Conservation (phyloP, 1,139 yeast genomes). For the Arxiozyma bovina region DNA sequence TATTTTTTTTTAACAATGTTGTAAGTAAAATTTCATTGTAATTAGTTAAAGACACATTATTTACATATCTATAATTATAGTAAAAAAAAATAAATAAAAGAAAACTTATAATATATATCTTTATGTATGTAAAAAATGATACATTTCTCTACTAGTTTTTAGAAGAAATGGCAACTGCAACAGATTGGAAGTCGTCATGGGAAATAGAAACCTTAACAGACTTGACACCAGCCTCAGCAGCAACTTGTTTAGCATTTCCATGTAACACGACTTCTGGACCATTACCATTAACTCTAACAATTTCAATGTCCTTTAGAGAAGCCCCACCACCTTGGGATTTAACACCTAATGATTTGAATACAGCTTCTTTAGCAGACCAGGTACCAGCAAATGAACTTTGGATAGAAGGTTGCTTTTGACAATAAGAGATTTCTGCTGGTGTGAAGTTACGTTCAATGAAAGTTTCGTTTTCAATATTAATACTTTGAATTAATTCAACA, state of each 20-base stretch:
- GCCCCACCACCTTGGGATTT: constrained; percentile 94
- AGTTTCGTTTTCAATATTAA: constrained; percentile 78
- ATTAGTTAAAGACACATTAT: too few relatives aligned
- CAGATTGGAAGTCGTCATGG: constrained; percentile 94
- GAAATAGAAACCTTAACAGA: constrained; percentile 79
- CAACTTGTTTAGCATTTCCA: constrained; percentile 72
- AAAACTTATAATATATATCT: neutral
- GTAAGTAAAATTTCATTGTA: too few relatives aligned
- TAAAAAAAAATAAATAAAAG: too few relatives aligned
- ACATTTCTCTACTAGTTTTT: constrained; percentile 10
- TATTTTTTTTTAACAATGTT: too few relatives aligned
- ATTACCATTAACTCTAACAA: constrained; percentile 62
- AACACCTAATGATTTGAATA: constrained; percentile 88
- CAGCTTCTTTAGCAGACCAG: constrained; percentile 99
- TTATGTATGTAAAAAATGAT: neutral
- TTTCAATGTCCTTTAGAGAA: constrained; percentile 81
- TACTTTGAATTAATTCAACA: constrained; percentile 76
- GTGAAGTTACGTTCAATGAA: constrained; percentile 92
- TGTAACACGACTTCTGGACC: constrained; percentile 72
- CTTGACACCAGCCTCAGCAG: constrained; percentile 60
- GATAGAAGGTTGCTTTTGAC: constrained; percentile 61
- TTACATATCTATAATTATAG: too few relatives aligned
- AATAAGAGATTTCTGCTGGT: constrained; percentile 65
- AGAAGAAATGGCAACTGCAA: constrained; percentile 83
- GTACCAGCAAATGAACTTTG: constrained; percentile 93